These are phyloP conservation scores for Blastobotrys peoriensis DNA, from an alignment of 805 yeast genomes.

Conservation along the genomic window DNA sequence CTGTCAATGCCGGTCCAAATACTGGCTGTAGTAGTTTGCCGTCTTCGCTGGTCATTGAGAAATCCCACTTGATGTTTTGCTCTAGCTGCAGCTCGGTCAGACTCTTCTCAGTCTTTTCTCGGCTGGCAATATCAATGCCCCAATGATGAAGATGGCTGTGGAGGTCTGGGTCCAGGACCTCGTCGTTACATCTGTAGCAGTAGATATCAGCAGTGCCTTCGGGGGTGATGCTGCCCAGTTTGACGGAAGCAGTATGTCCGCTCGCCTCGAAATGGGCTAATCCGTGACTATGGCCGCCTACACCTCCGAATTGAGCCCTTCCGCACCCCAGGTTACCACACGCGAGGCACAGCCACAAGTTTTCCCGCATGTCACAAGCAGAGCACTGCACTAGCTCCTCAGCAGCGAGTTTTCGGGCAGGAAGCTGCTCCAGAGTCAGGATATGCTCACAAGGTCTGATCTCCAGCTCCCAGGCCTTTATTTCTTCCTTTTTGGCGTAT, in stretches of 20 bases:
- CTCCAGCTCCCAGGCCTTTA: conserved; percentile 89
- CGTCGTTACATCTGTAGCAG: conserved; percentile 87
- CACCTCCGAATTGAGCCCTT: conserved; percentile 86
- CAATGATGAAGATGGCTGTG: conserved; percentile 44
- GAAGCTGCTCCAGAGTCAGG: conserved; percentile 41
- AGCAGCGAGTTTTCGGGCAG: conserved; percentile 6
- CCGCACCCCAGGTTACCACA: conserved; percentile 97
- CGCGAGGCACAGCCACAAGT: conserved; percentile 85
- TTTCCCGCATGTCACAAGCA: conserved; percentile 50
- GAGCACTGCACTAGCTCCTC: conserved; percentile 28
- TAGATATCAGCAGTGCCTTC: conserved; percentile 74
- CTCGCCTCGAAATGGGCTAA: conserved; percentile 56
- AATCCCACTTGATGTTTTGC: conserved; percentile 91
- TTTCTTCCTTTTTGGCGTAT: conserved; percentile 54
- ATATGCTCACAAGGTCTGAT: conserved; percentile 77
- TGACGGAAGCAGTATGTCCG: conserved; percentile 78
- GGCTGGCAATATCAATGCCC: conserved; percentile 56
- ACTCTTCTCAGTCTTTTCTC: conserved; percentile 76
- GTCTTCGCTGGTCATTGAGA: conserved; percentile 64
- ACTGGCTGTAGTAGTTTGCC: conserved; percentile 63
- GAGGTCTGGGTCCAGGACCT: conserved; percentile 65
- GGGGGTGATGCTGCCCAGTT: conserved; percentile 79
- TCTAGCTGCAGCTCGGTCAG: conserved; percentile 86
- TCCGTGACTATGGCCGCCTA: conserved; percentile 93
- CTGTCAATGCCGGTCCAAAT: conserved; percentile 74